Conservation (phyloP, 2,329 filamentous ascomycete species). For the Talaromyces albobiverticillius region DNA sequence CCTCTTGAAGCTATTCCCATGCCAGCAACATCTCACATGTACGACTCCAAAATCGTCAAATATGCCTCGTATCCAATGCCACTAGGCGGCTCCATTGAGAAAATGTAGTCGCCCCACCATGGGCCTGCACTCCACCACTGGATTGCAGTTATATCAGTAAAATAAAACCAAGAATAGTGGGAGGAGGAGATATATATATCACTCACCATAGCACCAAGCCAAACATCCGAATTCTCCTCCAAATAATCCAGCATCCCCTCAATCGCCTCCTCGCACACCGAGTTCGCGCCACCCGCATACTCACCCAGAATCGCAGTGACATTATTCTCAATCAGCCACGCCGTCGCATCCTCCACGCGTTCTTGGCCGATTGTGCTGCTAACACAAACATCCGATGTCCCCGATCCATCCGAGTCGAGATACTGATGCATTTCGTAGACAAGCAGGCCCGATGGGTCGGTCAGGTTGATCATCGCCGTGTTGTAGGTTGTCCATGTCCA, state of each 20-base stretch:
- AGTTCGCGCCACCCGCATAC: constrained; percentile 53
- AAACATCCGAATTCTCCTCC: constrained; percentile 50
- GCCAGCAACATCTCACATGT: too few species aligned
- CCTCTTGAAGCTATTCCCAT: too few species aligned
- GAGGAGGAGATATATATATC: too few species aligned
- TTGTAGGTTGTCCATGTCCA: constrained; percentile 49
- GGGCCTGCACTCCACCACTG: constrained; percentile 56
- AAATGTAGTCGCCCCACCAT: constrained; percentile 51
- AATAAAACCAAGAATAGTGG: too few species aligned
- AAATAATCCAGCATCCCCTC: constrained; percentile 50
- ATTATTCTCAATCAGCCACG: constrained; percentile 54
- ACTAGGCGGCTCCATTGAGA: constrained; percentile 48
- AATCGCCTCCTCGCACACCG: constrained; percentile 49
- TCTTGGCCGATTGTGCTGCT: constrained; percentile 53
- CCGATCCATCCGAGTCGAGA: constrained; percentile 55
- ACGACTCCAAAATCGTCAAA: constrained; percentile 25
- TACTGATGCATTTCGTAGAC: constrained; percentile 64
- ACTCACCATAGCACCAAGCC: constrained; percentile 51
- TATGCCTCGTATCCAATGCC: constrained; percentile 42
- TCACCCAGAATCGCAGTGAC: constrained; percentile 56
- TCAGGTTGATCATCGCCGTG: constrained; percentile 46
- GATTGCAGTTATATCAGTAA: too few species aligned
- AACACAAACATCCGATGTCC: constrained; percentile 51
- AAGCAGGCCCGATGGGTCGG: constrained; percentile 53
- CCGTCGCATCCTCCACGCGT: constrained; percentile 49